These are phyloP conservation scores for Myriangium duriaei DNA, from an alignment of 2,329 filamentous ascomycete species.

Conservation along the genomic window DNA sequence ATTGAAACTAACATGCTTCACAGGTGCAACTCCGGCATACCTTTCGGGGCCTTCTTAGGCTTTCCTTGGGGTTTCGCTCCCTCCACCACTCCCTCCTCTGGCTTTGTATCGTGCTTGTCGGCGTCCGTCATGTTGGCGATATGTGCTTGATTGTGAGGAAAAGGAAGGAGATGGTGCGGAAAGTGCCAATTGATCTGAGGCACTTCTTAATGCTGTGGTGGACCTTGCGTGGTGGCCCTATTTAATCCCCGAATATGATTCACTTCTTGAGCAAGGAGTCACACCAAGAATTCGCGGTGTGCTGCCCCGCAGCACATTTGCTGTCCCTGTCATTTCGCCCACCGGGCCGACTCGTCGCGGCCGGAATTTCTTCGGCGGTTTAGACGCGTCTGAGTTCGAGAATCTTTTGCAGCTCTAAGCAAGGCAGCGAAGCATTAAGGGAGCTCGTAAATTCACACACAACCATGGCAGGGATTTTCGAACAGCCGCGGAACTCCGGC, in stretches of 20 bases:
- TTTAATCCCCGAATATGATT: background rate
- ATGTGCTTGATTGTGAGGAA: too few species aligned
- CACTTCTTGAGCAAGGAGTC: background rate
- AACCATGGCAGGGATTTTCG: slow-evolving; percentile 86
- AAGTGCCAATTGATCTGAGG: too few species aligned
- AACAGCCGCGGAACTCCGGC: slow-evolving; percentile 81
- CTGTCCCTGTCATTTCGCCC: background rate
- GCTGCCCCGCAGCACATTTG: slow-evolving; percentile 1
- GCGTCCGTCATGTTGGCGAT: slow-evolving; percentile 7
- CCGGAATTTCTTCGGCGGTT: slow-evolving; percentile 6
- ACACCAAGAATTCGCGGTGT: slow-evolving; percentile 6
- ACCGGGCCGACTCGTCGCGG: slow-evolving; percentile 4
- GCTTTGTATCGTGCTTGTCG: slow-evolving; percentile 6
- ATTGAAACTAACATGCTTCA: background rate
- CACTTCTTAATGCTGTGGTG: too few species aligned
- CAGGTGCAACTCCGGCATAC: background rate
- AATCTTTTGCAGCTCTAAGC: slow-evolving; percentile 9
- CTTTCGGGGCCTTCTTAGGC: slow-evolving; percentile 12
- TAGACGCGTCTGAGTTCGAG: slow-evolving; percentile 5
- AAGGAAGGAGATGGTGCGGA: too few species aligned
- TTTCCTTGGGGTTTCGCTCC: slow-evolving; percentile 13
- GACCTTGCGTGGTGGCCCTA: too few species aligned
- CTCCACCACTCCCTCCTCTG: slow-evolving; percentile 12
- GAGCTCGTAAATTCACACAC: too few species aligned
- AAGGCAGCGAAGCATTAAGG: too few species aligned